A percentile compares a stretch with the other conserved stretches of the same genome.
These are phyloP conservation scores for Yamadazyma sp. DNA, from an alignment of 805 yeast genomes.

Conservation along the genomic window DNA sequence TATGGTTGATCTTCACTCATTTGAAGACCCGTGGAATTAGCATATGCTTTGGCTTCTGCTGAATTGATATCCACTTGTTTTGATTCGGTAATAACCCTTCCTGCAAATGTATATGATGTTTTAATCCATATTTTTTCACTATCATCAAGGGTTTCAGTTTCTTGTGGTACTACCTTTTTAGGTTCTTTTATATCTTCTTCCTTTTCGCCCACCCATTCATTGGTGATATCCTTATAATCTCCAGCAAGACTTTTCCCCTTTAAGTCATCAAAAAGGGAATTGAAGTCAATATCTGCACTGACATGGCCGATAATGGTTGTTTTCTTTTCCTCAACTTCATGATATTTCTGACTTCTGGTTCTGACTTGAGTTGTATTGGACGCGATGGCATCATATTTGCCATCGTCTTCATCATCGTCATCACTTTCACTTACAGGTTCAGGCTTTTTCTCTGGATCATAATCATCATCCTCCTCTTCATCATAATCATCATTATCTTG, in stretches of 20 bases:
- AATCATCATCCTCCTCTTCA: constrained; percentile 32
- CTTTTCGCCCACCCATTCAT: neutral
- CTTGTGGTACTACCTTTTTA: neutral
- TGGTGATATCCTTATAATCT: constrained; percentile 5
- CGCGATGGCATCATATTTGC: constrained; percentile 51
- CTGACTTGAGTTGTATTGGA: constrained; percentile 55
- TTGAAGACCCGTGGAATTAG: constrained; percentile 47
- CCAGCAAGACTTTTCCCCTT: constrained; percentile 14
- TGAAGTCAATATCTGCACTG: constrained; percentile 24
- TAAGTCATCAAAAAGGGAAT: constrained; percentile 27
- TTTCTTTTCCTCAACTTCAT: constrained; percentile 25
- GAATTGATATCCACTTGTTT: constrained; percentile 74
- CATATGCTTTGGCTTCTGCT: constrained; percentile 83
- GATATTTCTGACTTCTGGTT: constrained; percentile 61
- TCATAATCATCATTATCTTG: constrained; percentile 19
- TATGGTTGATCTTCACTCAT: constrained; percentile 10
- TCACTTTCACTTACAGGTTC: constrained; percentile 27
- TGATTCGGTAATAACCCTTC: constrained; percentile 72
- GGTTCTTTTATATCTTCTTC: constrained; percentile 3
- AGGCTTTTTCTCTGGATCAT: constrained; percentile 24
- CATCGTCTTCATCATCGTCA: constrained; percentile 27
- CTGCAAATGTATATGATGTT: constrained; percentile 85
- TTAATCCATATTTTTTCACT: constrained; percentile 66
- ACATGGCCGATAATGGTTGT: constrained; percentile 8
- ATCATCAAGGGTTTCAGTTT: constrained; percentile 6